Evolutionary conservation across 2,329 filamentous ascomycete genomes (phyloP).

Genomic region (Tolypocladium endophyticum): DNA sequence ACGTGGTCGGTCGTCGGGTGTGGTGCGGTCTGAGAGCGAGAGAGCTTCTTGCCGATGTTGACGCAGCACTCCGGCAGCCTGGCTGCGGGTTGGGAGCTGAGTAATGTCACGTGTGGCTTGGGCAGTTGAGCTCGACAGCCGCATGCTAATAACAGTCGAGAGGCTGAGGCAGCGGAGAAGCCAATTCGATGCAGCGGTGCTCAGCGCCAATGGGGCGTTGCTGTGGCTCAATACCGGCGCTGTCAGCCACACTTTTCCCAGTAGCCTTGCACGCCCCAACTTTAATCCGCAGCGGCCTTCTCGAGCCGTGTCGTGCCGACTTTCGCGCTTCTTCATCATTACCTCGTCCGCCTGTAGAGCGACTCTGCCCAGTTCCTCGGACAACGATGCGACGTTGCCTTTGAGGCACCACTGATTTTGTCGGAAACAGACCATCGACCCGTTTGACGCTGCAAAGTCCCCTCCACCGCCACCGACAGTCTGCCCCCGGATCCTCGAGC

Average conservation of each 20-base stretch:
- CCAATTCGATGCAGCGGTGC: not conserved
- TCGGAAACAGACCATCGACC: not conserved
- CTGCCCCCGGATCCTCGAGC: not conserved
- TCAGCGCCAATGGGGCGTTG: not conserved
- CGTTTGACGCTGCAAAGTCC: not conserved
- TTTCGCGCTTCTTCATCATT: slow-evolving; percentile 6
- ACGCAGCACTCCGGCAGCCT: slow-evolving; percentile 2
- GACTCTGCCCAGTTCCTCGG: not conserved
- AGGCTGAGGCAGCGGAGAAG: not conserved
- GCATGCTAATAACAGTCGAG: not conserved
- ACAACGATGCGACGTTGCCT: not conserved
- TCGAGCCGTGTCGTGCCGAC: slow-evolving; percentile 8
- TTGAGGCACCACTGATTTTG: not conserved
- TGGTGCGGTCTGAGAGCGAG: not conserved
- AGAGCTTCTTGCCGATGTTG: not conserved
- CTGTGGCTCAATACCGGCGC: not conserved
- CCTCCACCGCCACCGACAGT: not conserved
- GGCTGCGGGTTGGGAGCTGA: slow-evolving; percentile 2
- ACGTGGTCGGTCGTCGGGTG: not conserved
- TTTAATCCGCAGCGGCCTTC: slow-evolving; percentile 16
- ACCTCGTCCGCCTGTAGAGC: not conserved
- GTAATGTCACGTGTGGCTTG: slow-evolving; percentile 8
- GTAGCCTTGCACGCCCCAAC: slow-evolving; percentile 12
- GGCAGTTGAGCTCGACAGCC: not conserved
- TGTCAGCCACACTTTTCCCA: not conserved